Base-by-base conservation (phyloP, 176 grass and related monocot genomes). In the Melocanna baccifera region DNA sequence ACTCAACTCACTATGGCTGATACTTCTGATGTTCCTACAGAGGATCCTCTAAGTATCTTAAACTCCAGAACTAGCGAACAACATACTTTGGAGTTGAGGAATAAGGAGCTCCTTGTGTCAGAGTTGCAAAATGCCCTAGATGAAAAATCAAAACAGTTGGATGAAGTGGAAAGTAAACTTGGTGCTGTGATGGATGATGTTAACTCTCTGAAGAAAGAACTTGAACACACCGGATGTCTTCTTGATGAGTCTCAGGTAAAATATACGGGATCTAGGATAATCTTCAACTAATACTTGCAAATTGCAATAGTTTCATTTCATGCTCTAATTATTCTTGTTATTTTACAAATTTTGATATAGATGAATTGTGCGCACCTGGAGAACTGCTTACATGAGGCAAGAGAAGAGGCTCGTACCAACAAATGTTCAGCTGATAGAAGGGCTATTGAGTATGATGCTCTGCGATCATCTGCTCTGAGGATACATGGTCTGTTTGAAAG, bases 391-490 rank as follows among this genome's bases (percentile, higher is more conserved):
- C 93, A 94, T 61, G 93, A 99, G 75, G 93, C 97, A 86, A 94
- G 93, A 86, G 97, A 96, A 88, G 93, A 96, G 65, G 93, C 97
- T 22, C 89, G 86, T 47, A 99, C 89, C 26, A 94, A 96, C 46
- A 93, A 96, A 89, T 99, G 97, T 86, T 89, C 97, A 77, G 90
- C 97, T 78, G 97, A 99, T 52, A 99, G 97, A 91, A 96, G 97
- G 86, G 93, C 89, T 69, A 77, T 86, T 20, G 97, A 99, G 62
- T 96, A 99, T 70, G 88, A 99, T 69, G 91, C 91, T 81, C 68
- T 96, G 84, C 67, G 93, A 12, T 83, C 88, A 43, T 92, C 88
- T 89, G 88, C 97, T 76, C 70, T 99, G 63, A 94, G 91, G 80
- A 91, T 99, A 86, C 93, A 87, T 76, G 91, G 86, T 76, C 85